Conservation (phyloP, 75 land plant genomes). For the Picea glauca region DNA sequence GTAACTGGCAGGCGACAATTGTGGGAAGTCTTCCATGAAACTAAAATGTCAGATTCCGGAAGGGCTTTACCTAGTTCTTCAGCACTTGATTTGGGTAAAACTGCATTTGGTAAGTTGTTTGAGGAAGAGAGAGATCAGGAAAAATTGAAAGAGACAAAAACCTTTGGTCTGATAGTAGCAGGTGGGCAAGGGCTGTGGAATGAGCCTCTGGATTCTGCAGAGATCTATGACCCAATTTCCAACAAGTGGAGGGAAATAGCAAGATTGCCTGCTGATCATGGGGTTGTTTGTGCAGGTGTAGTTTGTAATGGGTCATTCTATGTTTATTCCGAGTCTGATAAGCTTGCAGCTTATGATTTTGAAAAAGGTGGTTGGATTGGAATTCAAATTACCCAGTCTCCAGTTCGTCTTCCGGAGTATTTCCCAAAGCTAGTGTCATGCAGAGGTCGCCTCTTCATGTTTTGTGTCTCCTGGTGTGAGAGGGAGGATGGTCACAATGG, state of each 20-base stretch:
- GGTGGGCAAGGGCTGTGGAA: constrained; percentile 79
- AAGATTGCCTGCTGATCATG: constrained; percentile 54
- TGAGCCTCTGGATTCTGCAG: constrained; percentile 66
- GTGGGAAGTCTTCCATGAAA: constrained; percentile 25
- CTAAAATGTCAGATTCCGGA: background rate
- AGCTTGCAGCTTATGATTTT: constrained; percentile 69
- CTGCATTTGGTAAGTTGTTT: constrained; percentile 10
- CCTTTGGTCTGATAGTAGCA: constrained; percentile 61
- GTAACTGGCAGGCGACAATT: constrained; percentile 50
- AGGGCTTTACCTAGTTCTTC: constrained; percentile 7
- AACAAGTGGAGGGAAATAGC: constrained; percentile 71
- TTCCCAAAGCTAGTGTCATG: constrained; percentile 62
- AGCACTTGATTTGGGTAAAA: constrained; percentile 1
- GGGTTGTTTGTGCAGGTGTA: constrained; percentile 54
- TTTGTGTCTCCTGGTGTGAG: constrained; percentile 72
- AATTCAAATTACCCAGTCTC: constrained; percentile 42
- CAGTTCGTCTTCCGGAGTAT: constrained; percentile 60
- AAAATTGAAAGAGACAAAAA: constrained; percentile 18
- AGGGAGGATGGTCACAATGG: constrained; percentile 41
- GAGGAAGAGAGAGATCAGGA: constrained; percentile 18
- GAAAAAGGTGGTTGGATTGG: constrained; percentile 58
- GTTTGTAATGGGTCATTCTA: constrained; percentile 54
- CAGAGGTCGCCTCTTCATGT: constrained; percentile 48
- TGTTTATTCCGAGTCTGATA: constrained; percentile 68
- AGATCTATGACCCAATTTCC: constrained; percentile 64